phyloP scores from a whole-genome alignment of 2,329 filamentous ascomycete genomes.

The Dothistroma pini region DNA sequence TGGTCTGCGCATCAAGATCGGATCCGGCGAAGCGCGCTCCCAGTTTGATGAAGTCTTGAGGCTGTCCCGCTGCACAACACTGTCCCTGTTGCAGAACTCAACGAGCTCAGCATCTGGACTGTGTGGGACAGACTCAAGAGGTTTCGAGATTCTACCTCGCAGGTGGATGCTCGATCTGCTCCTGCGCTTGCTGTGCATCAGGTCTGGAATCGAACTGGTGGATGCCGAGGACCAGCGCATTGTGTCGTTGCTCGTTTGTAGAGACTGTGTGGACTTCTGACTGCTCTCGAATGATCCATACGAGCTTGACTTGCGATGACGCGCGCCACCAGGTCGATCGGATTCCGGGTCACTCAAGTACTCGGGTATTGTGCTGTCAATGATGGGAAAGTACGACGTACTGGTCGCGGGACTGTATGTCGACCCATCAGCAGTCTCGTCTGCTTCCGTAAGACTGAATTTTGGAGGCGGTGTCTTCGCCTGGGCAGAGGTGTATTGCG shows the following conservation, averaged over 20 bases:
- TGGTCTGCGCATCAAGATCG: slow-evolving; percentile 20
- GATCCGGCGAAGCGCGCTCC: not conserved
- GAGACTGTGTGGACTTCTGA: slow-evolving; percentile 9
- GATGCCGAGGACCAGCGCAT: slow-evolving; percentile 32
- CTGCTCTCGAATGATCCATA: slow-evolving; percentile 28
- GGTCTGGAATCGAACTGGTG: slow-evolving; percentile 28
- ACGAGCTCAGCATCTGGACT: slow-evolving; percentile 17
- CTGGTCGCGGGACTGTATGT: slow-evolving; percentile 1
- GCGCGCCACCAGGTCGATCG: slow-evolving; percentile 16
- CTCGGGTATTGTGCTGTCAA: slow-evolving; percentile 22
- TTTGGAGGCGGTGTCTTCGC: slow-evolving; percentile 12
- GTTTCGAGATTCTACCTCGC: slow-evolving; percentile 15
- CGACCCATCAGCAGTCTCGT: slow-evolving; percentile 1
- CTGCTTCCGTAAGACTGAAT: slow-evolving; percentile 15
- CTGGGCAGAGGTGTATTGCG: not conserved
- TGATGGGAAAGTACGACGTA: slow-evolving; percentile 18
- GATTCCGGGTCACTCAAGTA: slow-evolving; percentile 30
- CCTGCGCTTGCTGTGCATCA: slow-evolving; percentile 28
- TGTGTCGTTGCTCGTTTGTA: slow-evolving; percentile 18
- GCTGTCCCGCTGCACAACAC: not conserved
- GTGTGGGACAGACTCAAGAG: slow-evolving; percentile 27
- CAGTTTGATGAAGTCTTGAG: not conserved
- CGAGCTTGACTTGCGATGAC: slow-evolving; percentile 29
- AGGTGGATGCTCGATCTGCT: slow-evolving; percentile 15
- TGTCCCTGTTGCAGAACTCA: slow-evolving; percentile 2